A percentile compares a stretch with the other conserved stretches of the same genome.
Conservation (phyloP, 768 basidiomycete species). For the Termitomyces sp. region DNA sequence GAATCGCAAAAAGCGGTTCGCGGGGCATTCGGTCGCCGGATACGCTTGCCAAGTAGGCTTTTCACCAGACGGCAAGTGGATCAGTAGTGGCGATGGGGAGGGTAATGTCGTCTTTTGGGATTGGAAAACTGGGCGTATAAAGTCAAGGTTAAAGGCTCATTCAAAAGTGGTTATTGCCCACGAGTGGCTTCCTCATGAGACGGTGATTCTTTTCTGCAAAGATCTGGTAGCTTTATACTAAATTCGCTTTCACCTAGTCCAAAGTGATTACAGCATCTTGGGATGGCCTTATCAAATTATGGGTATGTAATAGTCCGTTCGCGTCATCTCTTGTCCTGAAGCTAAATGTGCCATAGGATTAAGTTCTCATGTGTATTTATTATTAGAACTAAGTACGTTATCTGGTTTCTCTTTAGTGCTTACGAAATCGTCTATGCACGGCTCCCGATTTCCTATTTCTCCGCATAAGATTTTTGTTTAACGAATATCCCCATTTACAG, state of each 20-base stretch:
- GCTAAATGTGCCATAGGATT: constrained; percentile 29
- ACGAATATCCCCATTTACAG: neutral
- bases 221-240: constrained; percentile 9
- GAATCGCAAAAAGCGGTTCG: constrained; percentile 97
- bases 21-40: constrained; percentile 94
- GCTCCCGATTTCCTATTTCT: neutral
- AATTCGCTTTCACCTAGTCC: constrained; percentile 45
- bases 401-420: neutral
- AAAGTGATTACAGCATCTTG: constrained; percentile 96
- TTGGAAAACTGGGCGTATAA: constrained; percentile 97
- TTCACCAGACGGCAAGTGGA: constrained; percentile 97
- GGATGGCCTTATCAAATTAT: constrained; percentile 98
- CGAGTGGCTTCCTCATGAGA: constrained; percentile 97
- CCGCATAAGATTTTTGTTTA: neutral
- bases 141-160: constrained; percentile 84
- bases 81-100: constrained; percentile 92
- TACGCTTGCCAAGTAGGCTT: constrained; percentile 98
- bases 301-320: constrained; percentile 52
- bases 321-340: constrained; percentile 7
- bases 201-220: constrained; percentile 64
- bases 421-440: neutral
- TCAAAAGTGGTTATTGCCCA: constrained; percentile 97
- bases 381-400: constrained; percentile 10
- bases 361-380: constrained; percentile 13
- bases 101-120: constrained; percentile 99